Base-by-base conservation (phyloP, 1,139 yeast genomes). In the Nakaseomyces sp. region DNA sequence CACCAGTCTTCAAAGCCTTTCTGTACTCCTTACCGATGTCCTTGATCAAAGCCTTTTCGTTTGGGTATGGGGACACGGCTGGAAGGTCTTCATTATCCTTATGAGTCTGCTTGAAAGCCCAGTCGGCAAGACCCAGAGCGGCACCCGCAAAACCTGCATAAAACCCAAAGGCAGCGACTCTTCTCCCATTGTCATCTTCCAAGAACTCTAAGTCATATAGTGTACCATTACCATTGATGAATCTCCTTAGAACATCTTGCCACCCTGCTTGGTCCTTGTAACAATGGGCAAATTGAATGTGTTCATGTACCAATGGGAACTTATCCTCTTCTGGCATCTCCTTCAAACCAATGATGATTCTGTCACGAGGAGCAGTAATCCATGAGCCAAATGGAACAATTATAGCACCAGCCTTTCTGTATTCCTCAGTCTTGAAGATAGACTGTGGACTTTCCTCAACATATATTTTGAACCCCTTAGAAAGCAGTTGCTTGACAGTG, bases 101-200 rank as follows among this genome's bases (percentile, higher is more conserved):
- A 60, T 84, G 80, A 25, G 79, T 68, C 64, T 84, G 91, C 69
- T 89, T 88, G 71, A 83, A 84, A 41, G 94, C 85, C 96, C 97
- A 91, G 65, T 88, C 95, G 62, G 78, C 78, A 44, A 89, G 74
- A 59, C 98, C 98, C 45, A 91, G 69, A 25, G 98, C 98, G 40
- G 99, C 97, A 60, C 98, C 98, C 12, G 97, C 98, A 63, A 93
- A 91, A 19, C 98, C 98, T 40, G 99, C 98, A 65, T 91, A 91
- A 72, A 78, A 93, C 15, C 99, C 98, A 63, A 91, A 91, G 12
- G 98, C 98, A 41, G 98, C 99, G 33, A 93, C 99, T 69, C 98
- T 83, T 72, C 97, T 84, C 30, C 97, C 97, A 61, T 79, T 80
- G 55, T 85, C 96, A 63, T 91, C 87, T 65, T 86, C 94, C 63